Conservation (phyloP, 2,329 filamentous ascomycete genomes). For the Pestalotiopsis sp. region DNA sequence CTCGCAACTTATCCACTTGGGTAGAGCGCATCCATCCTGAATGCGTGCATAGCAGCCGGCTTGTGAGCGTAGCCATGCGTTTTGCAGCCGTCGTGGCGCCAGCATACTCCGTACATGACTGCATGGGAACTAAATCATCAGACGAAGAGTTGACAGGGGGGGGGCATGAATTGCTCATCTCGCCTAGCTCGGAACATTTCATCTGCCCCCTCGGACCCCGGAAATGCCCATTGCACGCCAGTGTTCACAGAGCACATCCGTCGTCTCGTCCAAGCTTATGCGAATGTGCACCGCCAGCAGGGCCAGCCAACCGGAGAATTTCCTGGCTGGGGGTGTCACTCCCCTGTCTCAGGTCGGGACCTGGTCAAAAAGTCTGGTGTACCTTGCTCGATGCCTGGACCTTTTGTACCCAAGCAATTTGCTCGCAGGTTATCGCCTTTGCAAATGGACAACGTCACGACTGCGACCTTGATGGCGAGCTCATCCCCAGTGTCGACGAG, state of each 20-base stretch:
- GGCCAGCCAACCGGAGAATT: conserved; percentile 30
- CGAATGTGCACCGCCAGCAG: conserved; percentile 27
- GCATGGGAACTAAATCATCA: background rate
- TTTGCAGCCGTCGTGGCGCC: background rate
- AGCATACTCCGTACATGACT: background rate
- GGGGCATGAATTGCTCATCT: conserved; percentile 26
- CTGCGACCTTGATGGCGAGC: background rate
- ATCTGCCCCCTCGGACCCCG: conserved; percentile 33
- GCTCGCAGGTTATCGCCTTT: background rate
- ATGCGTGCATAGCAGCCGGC: background rate
- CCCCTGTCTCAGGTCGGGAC: conserved; percentile 2
- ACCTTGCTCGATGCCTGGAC: conserved; percentile 3
- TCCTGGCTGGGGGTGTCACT: background rate
- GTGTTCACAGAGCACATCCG: conserved; percentile 23
- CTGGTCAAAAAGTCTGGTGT: background rate
- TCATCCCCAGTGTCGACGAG: background rate
- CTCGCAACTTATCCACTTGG: background rate
- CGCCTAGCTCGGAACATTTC: conserved; percentile 36
- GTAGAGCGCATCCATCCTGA: background rate
- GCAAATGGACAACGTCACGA: background rate
- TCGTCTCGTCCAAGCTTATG: conserved; percentile 31
- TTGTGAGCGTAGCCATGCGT: background rate
- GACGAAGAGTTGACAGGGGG: conserved; percentile 1
- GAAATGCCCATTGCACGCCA: conserved; percentile 27
- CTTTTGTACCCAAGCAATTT: background rate